Evolutionary conservation across 2,329 filamentous ascomycete genomes (phyloP).

Genomic region (Colletotrichum euphorbiae): DNA sequence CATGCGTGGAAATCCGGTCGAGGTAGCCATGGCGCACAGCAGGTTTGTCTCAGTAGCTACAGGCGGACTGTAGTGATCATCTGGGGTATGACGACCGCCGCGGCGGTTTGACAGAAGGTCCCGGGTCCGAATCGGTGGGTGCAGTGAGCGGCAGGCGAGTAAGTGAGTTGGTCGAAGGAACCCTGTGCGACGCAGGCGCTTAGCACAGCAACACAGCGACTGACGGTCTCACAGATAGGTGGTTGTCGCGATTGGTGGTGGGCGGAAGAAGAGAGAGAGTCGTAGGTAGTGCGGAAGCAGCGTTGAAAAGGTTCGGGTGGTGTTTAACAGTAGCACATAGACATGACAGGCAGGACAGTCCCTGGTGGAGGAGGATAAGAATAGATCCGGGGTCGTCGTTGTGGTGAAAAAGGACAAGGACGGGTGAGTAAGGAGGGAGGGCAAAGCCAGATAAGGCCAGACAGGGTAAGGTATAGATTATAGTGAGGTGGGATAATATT

Average conservation of each 20-base stretch:
- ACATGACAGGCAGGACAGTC: conserved; percentile 38
- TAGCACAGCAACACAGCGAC: conserved; percentile 21
- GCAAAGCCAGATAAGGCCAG: conserved; percentile 27
- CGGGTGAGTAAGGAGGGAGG: conserved; percentile 28
- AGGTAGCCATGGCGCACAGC: conserved; percentile 39
- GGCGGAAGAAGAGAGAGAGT: conserved; percentile 10
- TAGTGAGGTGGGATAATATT: conserved; percentile 38
- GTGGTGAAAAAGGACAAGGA: conserved; percentile 22
- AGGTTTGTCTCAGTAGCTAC: conserved; percentile 27
- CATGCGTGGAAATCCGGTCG: conserved; percentile 39
- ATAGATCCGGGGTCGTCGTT: conserved; percentile 29
- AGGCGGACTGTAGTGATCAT: conserved; percentile 28
- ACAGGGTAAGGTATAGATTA: conserved; percentile 37
- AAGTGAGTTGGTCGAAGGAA: neutral
- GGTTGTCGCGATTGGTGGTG: conserved; percentile 12
- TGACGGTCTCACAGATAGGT: conserved; percentile 18
- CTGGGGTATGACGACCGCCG: conserved; percentile 33
- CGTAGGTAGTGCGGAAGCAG: conserved; percentile 13
- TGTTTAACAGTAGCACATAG: conserved; percentile 27
- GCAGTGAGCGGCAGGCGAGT: conserved; percentile 23
- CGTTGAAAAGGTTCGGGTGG: conserved; percentile 17
- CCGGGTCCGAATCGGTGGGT: conserved; percentile 24
- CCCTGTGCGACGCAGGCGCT: conserved; percentile 34
- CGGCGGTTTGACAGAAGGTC: conserved; percentile 27
- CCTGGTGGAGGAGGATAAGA: conserved; percentile 32